A percentile compares a stretch with the other conserved stretches of the same genome.
These are phyloP conservation scores for Acanthamoeba sp. DNA, from an alignment of 208 protist species.

Conservation along the genomic window DNA sequence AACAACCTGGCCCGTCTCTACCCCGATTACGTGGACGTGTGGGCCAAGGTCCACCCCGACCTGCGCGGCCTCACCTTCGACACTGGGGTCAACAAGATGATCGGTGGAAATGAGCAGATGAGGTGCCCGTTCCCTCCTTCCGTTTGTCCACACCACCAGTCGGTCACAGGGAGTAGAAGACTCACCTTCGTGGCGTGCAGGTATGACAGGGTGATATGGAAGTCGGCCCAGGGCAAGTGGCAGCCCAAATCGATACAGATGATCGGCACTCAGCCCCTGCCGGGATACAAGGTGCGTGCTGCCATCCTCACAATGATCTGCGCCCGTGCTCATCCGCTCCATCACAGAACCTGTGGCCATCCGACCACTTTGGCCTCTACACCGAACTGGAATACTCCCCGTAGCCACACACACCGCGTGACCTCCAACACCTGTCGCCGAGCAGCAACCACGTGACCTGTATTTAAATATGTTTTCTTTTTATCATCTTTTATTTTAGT, in stretches of 20 bases:
- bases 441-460: too few species aligned
- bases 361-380: constrained; percentile 46
- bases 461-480: too few species aligned
- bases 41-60: background rate
- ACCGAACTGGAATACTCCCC: background rate
- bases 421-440: too few species aligned
- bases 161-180: too few species aligned
- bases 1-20: background rate
- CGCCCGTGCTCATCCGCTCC: too few species aligned
- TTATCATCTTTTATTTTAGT: too few species aligned
- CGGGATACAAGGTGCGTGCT: too few species aligned
- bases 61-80: constrained; percentile 31
- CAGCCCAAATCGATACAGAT: background rate
- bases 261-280: background rate
- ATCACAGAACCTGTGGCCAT: constrained; percentile 7
- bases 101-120: background rate
- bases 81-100: background rate
- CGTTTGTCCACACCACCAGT: background rate
- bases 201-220: constrained; percentile 37
- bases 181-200: background rate
- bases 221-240: background rate
- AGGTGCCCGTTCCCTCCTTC: background rate
- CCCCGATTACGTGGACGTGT: constrained; percentile 34
- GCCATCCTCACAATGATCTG: background rate
- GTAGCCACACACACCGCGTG: too few species aligned